These are phyloP conservation scores for Globisporangium splendens DNA, from an alignment of 352 stramenopile genomes.

Conservation along the genomic window DNA sequence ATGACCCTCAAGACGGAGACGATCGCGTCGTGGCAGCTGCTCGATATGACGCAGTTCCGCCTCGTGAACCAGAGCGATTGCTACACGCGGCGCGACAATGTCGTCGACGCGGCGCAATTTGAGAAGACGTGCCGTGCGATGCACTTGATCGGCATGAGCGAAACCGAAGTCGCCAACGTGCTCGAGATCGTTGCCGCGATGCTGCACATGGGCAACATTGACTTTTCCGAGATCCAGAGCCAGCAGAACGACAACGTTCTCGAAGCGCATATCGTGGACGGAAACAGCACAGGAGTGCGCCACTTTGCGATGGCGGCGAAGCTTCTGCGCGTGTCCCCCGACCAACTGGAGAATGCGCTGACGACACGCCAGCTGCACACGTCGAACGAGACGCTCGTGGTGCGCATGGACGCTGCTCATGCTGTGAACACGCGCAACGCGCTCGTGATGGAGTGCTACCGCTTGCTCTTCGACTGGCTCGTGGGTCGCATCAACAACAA, in stretches of 20 bases:
- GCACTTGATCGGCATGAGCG: constrained; percentile 70
- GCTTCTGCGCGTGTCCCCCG: constrained; percentile 54
- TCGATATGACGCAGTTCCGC: constrained; percentile 38
- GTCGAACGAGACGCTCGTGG: constrained; percentile 69
- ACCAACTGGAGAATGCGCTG: constrained; percentile 51
- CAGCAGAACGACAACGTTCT: constrained; percentile 18
- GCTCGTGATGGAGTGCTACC: constrained; percentile 92
- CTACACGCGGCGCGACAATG: constrained; percentile 57
- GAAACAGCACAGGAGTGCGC: constrained; percentile 4
- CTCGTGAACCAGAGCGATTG: constrained; percentile 73
- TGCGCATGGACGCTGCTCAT: constrained; percentile 60
- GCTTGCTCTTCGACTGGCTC: constrained; percentile 93
- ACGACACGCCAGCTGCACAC: constrained; percentile 63
- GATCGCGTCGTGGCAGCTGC: constrained; percentile 32
- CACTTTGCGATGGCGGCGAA: constrained; percentile 53
- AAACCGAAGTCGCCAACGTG: constrained; percentile 55
- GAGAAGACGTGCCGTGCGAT: constrained; percentile 58
- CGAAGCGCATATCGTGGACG: constrained; percentile 16
- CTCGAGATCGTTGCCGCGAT: constrained; percentile 77
- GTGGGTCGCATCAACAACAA: constrained; percentile 89
- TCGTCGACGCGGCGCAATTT: constrained; percentile 70
- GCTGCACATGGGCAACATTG: constrained; percentile 86
- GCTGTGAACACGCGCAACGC: constrained; percentile 83
- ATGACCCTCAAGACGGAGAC: background rate
- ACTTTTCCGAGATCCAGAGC: constrained; percentile 39